Base-by-base conservation (phyloP, 495 filamentous ascomycete genomes). In the Hypoxylon perforatum region DNA sequence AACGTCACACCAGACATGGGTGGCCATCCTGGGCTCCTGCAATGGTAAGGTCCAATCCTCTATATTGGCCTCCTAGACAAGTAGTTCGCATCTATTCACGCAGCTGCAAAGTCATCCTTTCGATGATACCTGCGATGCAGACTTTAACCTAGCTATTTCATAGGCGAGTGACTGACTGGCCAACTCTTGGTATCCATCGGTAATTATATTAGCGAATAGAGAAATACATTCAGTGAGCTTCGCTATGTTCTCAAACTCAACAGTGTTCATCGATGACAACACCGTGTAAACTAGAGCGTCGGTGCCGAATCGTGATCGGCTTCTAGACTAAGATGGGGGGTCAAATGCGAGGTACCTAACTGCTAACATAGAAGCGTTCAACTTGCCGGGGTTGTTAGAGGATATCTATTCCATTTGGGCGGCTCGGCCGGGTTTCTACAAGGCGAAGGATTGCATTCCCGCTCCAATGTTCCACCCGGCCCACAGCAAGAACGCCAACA, bases 1-100 rank as follows among this genome's bases (percentile, higher is more conserved):
- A 48, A 41, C 18, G 33, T 50, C 23, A 36, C 41, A 49, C 35
- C 21, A 19, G 30, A 49, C 59, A 63, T 63, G 59, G 59, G 49
- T 63, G 28, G 10, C 12, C 33, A 63, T 63, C 59, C 50, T 42
- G 33, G 10, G 17, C 9, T 23, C 59, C 33, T 41, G 14, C 19
- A 21, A 18, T 12, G 12, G 22, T 14, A 39, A 17, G 17, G 9
- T 10, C 10, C 9, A 17, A 36, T 22, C n/a, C 49, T 30, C 49
- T 38, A 52, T 22, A 52, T 14, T 36, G 33, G 22, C 1, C 7
- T 15, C n/a, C 3, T 18, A 9, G 49, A 38, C 38, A 8, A 18
- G 1, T 1, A 14, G 25, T 15, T n/a, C 33, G 33, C 5, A 39
- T 2, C 1, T 28, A 52, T 18, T 52, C 23, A 17, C 18, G 11